Base-by-base conservation (phyloP, 2,329 filamentous ascomycete genomes). In the Pseudofabraea citricarpa region DNA sequence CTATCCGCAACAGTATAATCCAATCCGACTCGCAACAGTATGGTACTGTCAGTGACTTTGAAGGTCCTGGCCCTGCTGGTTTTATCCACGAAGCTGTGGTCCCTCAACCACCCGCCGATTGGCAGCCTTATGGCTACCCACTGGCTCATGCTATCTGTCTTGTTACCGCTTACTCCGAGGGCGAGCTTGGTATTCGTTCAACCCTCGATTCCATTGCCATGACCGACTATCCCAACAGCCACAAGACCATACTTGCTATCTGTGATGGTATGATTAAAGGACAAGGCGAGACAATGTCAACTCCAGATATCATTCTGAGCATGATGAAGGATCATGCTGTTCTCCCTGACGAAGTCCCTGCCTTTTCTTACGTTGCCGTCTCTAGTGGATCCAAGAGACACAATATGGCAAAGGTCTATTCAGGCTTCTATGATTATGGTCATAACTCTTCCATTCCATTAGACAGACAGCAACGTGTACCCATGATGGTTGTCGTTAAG, bases 341-440 rank as follows among this genome's bases (percentile, higher is more conserved):
- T 6, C 77, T 81, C 5, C 84, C 82, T 1, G 81, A 94, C 21
- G 84, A 96, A 46, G 93, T 97, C 2, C 75, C 89, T 57, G 78
- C 90, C 0, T 96, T 90, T 67, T 97, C 91, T 1, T 98, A 98
- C 55, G 93, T 98, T 40, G 94, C 93, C 10, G 91, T 98, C 24
- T 89, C 93, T 31, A 93, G 87, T 62, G 93, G 93, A 46, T 87
- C 90, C 38, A 98, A 98, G 73, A 83, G 93, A 57, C 94, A 98
- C 79, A 98, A 97, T 69, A 98, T 97, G 93, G 91, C 93, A 56
- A 96, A 97, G 74, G 82, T 97, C 45, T 96, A 97, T 67, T 85
- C 90, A 44, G 94, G 94, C 35, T 98, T 97, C 73, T 98, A 98
- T 68, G 89, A 97, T 65, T 98, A 97, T 58, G 93, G 94, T 41